Conservation (phyloP, 306 rosid genomes). For the Lathyrus tuberosus region DNA sequence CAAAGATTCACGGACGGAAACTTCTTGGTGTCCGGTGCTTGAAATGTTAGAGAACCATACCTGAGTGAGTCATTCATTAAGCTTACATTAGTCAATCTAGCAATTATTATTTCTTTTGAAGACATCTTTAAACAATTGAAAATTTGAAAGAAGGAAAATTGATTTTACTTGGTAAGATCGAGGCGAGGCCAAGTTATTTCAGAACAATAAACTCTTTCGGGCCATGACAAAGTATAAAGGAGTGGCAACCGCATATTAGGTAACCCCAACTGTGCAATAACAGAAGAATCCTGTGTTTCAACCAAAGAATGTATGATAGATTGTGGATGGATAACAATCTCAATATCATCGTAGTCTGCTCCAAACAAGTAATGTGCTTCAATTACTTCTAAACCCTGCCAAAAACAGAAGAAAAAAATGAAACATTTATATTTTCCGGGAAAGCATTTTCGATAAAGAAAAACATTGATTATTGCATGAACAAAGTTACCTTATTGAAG, state of each 20-base stretch:
- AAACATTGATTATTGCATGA: too few species aligned
- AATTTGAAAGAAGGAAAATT: slow-evolving; percentile 25
- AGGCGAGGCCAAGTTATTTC: slow-evolving; percentile 92
- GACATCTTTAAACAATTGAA: not conserved
- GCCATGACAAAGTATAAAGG: slow-evolving; percentile 88
- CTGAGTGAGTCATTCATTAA: slow-evolving; percentile 55
- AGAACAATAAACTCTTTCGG: slow-evolving; percentile 80
- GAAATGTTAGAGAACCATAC: slow-evolving; percentile 83
- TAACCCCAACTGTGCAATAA: slow-evolving; percentile 83
- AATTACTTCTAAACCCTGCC: slow-evolving; percentile 88
- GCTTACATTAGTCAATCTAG: not conserved
- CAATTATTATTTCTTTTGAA: slow-evolving; percentile 2
- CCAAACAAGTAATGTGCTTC: slow-evolving; percentile 96
- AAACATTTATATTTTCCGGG: slow-evolving; percentile 53
- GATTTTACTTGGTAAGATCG: slow-evolving; percentile 80
- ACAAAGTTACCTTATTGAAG: too few species aligned
- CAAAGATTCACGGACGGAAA: slow-evolving; percentile 92
- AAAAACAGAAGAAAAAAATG: not conserved
- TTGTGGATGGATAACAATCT: slow-evolving; percentile 88
- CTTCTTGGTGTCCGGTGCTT: slow-evolving; percentile 72
- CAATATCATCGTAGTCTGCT: slow-evolving; percentile 79
- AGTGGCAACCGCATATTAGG: slow-evolving; percentile 91
- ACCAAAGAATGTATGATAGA: slow-evolving; percentile 89
- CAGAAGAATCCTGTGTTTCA: slow-evolving; percentile 96
- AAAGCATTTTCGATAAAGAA: too few species aligned